Evolutionary conservation across 164 flowering plant species (phyloP).

Genomic region (Cinnamomum chago): DNA sequence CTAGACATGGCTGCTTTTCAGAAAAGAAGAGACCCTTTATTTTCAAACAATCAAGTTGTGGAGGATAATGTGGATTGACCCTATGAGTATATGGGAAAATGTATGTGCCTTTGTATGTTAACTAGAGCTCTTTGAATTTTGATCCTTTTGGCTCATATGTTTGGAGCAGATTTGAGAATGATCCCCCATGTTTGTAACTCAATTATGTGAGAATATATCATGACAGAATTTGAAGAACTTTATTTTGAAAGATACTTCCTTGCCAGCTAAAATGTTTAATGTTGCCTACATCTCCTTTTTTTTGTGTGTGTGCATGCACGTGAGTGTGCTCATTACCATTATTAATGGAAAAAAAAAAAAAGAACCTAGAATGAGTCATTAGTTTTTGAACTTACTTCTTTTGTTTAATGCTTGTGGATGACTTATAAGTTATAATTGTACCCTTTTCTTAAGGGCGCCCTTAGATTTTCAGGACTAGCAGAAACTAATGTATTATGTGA

Average conservation of each 20-base stretch:
- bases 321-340: no score
- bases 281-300: background rate
- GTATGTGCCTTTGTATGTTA: background rate
- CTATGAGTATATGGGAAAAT: background rate
- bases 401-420: no score
- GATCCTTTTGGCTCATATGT: constrained; percentile 12
- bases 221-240: constrained; percentile 1
- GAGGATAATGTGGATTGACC: constrained; percentile 49
- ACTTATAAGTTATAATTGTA: no score
- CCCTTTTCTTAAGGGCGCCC: no score
- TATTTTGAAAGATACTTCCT: background rate
- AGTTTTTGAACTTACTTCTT: no score
- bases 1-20: constrained; percentile 55
- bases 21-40: constrained; percentile 66
- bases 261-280: background rate
- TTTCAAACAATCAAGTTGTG: constrained; percentile 46
- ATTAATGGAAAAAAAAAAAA: no score
- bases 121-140: constrained; percentile 15
- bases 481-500: no score
- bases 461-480: no score
- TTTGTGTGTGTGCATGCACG: no score
- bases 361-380: no score
- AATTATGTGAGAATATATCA: background rate
- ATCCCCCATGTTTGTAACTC: constrained; percentile 19
- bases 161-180: constrained; percentile 3